phyloP scores from a whole-genome alignment of 371 early-diverging fungal genomes.

The Paraphysoderma sedebokerense region DNA sequence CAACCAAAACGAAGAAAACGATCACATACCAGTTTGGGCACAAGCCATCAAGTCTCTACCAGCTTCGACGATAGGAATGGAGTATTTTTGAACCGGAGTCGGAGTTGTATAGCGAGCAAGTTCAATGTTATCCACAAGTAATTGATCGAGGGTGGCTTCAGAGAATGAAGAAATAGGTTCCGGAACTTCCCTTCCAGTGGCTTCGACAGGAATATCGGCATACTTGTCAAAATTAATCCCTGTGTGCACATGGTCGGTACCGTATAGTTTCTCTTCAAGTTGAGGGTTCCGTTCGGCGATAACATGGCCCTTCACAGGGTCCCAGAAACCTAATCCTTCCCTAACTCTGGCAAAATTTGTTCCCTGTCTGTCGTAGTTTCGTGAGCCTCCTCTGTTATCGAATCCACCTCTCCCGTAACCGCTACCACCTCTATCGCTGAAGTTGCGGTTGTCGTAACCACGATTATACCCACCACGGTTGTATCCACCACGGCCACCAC shows the following conservation, averaged over 20 bases:
- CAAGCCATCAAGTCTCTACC: conserved; percentile 67
- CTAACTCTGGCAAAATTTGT: not conserved
- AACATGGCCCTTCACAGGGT: conserved; percentile 46
- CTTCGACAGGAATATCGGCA: conserved; percentile 91
- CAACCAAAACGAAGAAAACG: not conserved
- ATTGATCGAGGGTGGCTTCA: conserved; percentile 51
- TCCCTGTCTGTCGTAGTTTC: not conserved
- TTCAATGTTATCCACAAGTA: conserved; percentile 79
- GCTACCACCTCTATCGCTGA: conserved; percentile 12
- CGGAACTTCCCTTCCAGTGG: conserved; percentile 60
- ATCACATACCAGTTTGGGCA: conserved; percentile 66
- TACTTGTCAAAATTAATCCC: conserved; percentile 97
- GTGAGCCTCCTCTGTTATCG: conserved; percentile 7
- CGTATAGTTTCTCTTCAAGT: conserved; percentile 51
- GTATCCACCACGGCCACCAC: conserved; percentile 19
- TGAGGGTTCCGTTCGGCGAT: conserved; percentile 50
- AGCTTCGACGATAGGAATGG: conserved; percentile 66
- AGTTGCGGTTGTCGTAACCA: conserved; percentile 15
- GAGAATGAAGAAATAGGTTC: conserved; percentile 46
- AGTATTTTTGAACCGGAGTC: conserved; percentile 89
- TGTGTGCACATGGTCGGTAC: conserved; percentile 22
- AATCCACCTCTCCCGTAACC: conserved; percentile 13
- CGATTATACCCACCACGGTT: conserved; percentile 22
- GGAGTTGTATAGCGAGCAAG: conserved; percentile 78
- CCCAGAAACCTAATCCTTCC: conserved; percentile 4